Evolutionary conservation across 140 eudicot species (phyloP), one percentile per base, ranked within the genome.

Genomic region (Senecio squalidus): DNA sequence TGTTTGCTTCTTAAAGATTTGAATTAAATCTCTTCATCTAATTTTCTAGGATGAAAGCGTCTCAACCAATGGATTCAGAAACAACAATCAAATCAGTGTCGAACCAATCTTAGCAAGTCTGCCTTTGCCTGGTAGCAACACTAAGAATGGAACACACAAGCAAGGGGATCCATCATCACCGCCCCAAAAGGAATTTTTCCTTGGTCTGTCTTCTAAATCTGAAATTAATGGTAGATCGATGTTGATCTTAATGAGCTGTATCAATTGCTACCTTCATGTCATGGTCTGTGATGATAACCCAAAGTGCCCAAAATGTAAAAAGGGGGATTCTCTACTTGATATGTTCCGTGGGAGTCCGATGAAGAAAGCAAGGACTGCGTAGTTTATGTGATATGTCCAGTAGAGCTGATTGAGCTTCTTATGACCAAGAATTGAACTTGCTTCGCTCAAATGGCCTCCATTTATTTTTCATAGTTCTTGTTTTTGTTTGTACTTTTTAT

Each of bases 251-350:
- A 54, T 66, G 72, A 41, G 72, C 40, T 66, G 72, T 55, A 29
- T 66, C 3, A 66, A 27, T 4, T 66, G 72, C 62, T 55, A 29
- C 46, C 0, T 66, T 4, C 55, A 66, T 66, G 72, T 66, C 34
- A 26, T 66, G 55, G 72, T 66, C 40, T 18, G 33, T 54, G 64
- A 66, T 27, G 33, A 20, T 7, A 13, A 41, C 64, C 72, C 64
- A 9, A 22, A 67, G 11, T 68, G 74, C 25, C 60, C 74, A 0
- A 68, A 47, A 11, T 68, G 74, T 10, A 7, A 13, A 5, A 58
- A 25, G 67, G 53, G 60, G 9, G 74, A 68, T 33, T 18, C 47
- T 47, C 57, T 68, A 53, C 73, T 67, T 23, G 73, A 67, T 24
- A 55, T 67, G 41, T 58, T n/a, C 29, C 26, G 34, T 44, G 15